Base-by-base conservation (phyloP, 164 flowering plant species). In the Sextonia rubra region DNA sequence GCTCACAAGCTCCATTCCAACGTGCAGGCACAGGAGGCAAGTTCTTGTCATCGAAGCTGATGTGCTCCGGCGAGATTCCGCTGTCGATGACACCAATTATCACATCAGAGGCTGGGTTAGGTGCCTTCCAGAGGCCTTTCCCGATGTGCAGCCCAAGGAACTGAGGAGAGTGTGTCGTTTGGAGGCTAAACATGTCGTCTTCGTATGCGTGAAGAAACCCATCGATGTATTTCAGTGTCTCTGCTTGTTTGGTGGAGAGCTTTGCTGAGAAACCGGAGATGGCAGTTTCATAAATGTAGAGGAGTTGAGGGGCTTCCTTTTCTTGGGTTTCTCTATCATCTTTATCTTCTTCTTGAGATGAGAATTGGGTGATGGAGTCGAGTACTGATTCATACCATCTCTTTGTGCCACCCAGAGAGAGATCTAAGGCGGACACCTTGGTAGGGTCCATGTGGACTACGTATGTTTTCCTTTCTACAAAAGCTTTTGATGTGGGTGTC, bases 31-130 rank as follows among this genome's bases (percentile, higher is more conserved):
- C 82, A 0, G 82, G 77, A 4, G 88, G 18, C 77, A 91, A 47
- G 58, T 78, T 77, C 0, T 71, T 2, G 72, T 90, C 91, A 0
- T 55, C 72, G 76, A 93, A 91, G 75, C 94, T 89, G 4, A 64
- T 64, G 47, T 89, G 93, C 68, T 92, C 93, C 0, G 97, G 97
- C 90, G 92, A 89, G 56, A 92, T 82, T 66, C 97, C 97, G 4
- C 92, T 85, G 73, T 92, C 97, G 3, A 89, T n/a, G 26, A 91
- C 69, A 0, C 94, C 98, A 60, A 93, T 72, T 9, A 93, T 87
- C 18, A 89, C 84, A 65, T 90, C 90, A 0, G 85, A 74, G 20
- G 84, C 86, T 25, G 84, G 71, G 22, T 76, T 83, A 1, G 75
- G 23, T 11, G 78, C 49, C 22, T 61, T 69, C 93, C 93, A 91